Base-by-base conservation (phyloP, 495 filamentous ascomycete genomes). In the Aspergillus diversus region DNA sequence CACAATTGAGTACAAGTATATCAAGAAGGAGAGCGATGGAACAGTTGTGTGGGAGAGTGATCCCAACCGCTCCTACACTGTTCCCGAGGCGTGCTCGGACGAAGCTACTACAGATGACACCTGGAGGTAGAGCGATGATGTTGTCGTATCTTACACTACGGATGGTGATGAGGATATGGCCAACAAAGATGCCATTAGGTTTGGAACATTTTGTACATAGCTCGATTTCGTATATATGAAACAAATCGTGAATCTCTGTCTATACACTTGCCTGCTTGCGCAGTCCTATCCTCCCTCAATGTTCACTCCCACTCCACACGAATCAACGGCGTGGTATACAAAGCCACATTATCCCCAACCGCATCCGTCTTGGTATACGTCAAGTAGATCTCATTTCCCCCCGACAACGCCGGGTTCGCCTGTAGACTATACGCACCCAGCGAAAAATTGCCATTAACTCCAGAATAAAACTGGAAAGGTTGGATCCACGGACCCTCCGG, bases 1-100 rank as follows among this genome's bases (percentile, higher is more conserved):
- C 47, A 67, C 60, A 2, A 77, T 91, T 31, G 64, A 86, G 71
- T 91, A 90, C 68, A 91, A 90, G 74, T 91, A 83, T 64, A 81
- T 90, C 60, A 80, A 81, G 53, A 75, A 85, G 37, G 73, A 75
- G 32, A 63, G 66, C 0, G 80, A 84, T 65, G 83, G 85, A 3
- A 73, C 63, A 11, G 72, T 88, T 4, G 74, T 64, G 32, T 89
- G 86, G 87, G 85, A 89, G 73, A 73, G 76, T 33, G 87, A 86
- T 67, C 81, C 84, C 0, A 88, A 90, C 65, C 77, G 81, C 47
- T 71, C 63, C n/a, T 88, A 79, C 65, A 83, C 79, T 0, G 82
- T 88, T 21, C 72, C 83, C 21, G 21, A 27, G 21, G 21, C 21
- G 21, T 27, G 21, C 21, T 27, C 21, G 21, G 21, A 1, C 21